Base-by-base conservation (phyloP, 805 yeast species). In the Candida ovalis region DNA sequence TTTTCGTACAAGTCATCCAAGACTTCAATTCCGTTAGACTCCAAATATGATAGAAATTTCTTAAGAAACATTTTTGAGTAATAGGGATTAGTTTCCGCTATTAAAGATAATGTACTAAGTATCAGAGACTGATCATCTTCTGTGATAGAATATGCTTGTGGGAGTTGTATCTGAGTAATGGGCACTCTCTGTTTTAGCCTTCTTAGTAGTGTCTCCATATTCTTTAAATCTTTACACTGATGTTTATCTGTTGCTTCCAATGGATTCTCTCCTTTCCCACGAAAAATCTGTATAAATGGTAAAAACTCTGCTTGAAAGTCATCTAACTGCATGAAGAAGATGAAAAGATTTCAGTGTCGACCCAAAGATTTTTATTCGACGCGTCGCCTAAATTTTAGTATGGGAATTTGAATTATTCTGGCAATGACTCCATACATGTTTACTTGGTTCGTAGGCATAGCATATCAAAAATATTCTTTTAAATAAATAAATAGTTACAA, bases 31-130 rank as follows among this genome's bases (percentile, higher is more conserved):
- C 61, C 49, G 5, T 58, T 25, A 0, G 25, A 27, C 40, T 75
- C 80, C 24, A 69, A 47, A 12, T 44, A 23, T 1, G 58, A 61
- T 33, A 82, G 69, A 18, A 79, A 64, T 18, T 57, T 61, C 44
- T 75, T 72, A 12, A 82, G 54, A 28, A 81, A 72, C 5, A 57
- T 50, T 55, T 75, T 77, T 40, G 72, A 72, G 56, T 84, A 84
- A 62, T 72, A 72, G 12, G 78, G 71, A 60, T 84, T 84, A n/a
- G 57, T 42, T 3, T 51, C 43, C 1, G 68, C 49, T 15, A 71
- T 62, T 18, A 47, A 54, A 3, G 21, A 18, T 8, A 72, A 39
- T 0, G 42, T 50, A 5, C 42, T 28, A 4, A 66, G 44, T 23
- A 72, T 42, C 12, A 38, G 37, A 8, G 49, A 44, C 45, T 68